Evolutionary conservation across 352 stramenopile genomes (phyloP).

Genomic region (Salisapilia sapeloensis): DNA sequence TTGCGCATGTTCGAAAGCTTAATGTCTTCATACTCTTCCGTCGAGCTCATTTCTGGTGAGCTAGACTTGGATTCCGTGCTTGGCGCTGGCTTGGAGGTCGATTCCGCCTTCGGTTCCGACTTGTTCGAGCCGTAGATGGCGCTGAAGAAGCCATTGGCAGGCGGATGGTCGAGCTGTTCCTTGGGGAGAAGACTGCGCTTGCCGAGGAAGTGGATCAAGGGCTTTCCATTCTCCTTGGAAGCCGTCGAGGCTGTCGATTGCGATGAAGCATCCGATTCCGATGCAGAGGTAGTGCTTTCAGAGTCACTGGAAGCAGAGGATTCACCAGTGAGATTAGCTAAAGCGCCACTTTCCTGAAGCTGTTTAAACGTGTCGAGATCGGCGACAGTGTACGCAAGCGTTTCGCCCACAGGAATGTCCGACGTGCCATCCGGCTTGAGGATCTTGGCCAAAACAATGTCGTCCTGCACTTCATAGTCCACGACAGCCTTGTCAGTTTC

Average conservation of each 20-base stretch:
- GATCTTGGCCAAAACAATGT: slow-evolving; percentile 91
- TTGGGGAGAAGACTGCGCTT: slow-evolving; percentile 53
- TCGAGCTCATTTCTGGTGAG: background rate
- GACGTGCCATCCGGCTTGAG: slow-evolving; percentile 68
- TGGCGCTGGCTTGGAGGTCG: slow-evolving; percentile 1
- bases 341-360: slow-evolving; percentile 34
- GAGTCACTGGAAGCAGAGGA: no score
- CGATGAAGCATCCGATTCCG: slow-evolving; percentile 4
- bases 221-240: slow-evolving; percentile 12
- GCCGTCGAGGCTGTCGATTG: slow-evolving; percentile 4
- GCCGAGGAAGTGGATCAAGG: slow-evolving; percentile 75
- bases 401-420: slow-evolving; percentile 84
- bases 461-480: slow-evolving; percentile 97
- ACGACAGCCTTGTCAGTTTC: slow-evolving; percentile 99
- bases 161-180: slow-evolving; percentile 1
- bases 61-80: background rate
- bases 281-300: no score
- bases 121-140: slow-evolving; percentile 1
- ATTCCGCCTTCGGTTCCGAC: background rate
- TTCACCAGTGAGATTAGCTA: slow-evolving; percentile 5
- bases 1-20: slow-evolving; percentile 95
- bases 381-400: slow-evolving; percentile 92
- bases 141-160: slow-evolving; percentile 3
- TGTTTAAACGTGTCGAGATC: slow-evolving; percentile 67
- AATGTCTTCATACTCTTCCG: slow-evolving; percentile 63